phyloP scores from a whole-genome alignment of 2,329 filamentous ascomycete species.

The Aspergillus tamarii region DNA sequence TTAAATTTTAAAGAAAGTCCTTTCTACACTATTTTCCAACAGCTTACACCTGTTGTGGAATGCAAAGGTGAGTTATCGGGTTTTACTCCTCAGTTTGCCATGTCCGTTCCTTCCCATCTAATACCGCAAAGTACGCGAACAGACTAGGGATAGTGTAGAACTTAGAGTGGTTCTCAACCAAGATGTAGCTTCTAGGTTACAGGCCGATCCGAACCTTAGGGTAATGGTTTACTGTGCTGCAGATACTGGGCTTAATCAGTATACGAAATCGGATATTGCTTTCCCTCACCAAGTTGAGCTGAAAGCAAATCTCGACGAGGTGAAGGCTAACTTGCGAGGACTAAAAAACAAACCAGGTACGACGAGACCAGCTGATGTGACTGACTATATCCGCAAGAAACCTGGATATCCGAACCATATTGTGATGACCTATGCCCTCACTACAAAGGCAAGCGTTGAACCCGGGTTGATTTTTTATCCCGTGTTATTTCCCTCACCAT shows the following conservation, averaged over 20 bases:
- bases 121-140: slow-evolving; percentile 56
- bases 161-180: slow-evolving; percentile 63
- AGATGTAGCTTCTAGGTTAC: slow-evolving; percentile 58
- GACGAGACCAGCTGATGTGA: slow-evolving; percentile 91
- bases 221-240: slow-evolving; percentile 83
- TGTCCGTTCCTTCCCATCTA: slow-evolving; percentile 14
- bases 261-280: slow-evolving; percentile 68
- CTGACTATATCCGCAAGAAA: slow-evolving; percentile 70
- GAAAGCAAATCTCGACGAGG: slow-evolving; percentile 82
- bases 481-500: neutral
- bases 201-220: slow-evolving; percentile 64
- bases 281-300: slow-evolving; percentile 94
- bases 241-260: slow-evolving; percentile 61
- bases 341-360: slow-evolving; percentile 96
- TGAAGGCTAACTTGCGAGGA: slow-evolving; percentile 91
- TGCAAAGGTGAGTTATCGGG: slow-evolving; percentile 66
- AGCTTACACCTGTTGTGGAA: slow-evolving; percentile 66
- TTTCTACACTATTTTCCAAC: slow-evolving; percentile 74
- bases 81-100: neutral
- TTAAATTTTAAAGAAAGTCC: slow-evolving; percentile 75
- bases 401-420: slow-evolving; percentile 73
- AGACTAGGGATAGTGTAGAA: slow-evolving; percentile 60
- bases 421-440: slow-evolving; percentile 89
- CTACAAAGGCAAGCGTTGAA: slow-evolving; percentile 69
- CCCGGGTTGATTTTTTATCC: neutral